Percentiles rank a stretch among this genome's conserved stretches.
phyloP scores from a whole-genome alignment of 805 yeast genomes.

The Candida tammaniensis region DNA sequence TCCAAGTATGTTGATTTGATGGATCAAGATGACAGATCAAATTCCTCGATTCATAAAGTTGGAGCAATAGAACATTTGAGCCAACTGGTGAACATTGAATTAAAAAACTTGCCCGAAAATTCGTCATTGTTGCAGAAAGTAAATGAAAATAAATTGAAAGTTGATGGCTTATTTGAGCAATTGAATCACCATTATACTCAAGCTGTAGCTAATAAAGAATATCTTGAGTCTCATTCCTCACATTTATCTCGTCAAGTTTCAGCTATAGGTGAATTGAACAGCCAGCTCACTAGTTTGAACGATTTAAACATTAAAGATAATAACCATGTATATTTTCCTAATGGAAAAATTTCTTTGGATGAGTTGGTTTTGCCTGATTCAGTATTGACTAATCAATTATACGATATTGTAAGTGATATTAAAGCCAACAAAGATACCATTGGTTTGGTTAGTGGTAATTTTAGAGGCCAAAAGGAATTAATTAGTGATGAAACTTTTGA shows the following conservation, averaged over 20 bases:
- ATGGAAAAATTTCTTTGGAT: slow-evolving; percentile 22
- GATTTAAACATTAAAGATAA: slow-evolving; percentile 20
- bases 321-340: slow-evolving; percentile 16
- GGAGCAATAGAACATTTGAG: neutral
- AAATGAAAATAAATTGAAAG: slow-evolving; percentile 18
- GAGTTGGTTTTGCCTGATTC: slow-evolving; percentile 40
- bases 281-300: slow-evolving; percentile 23
- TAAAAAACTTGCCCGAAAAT: slow-evolving; percentile 15
- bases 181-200: slow-evolving; percentile 32
- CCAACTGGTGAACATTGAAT: slow-evolving; percentile 6
- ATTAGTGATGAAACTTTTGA: slow-evolving; percentile 33
- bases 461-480: slow-evolving; percentile 29
- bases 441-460: slow-evolving; percentile 54
- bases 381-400: slow-evolving; percentile 53
- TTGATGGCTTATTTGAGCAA: slow-evolving; percentile 29
- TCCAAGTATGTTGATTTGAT: slow-evolving; percentile 14
- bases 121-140: slow-evolving; percentile 17
- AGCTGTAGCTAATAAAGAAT: slow-evolving; percentile 33
- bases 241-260: slow-evolving; percentile 27
- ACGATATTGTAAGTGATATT: slow-evolving; percentile 62
- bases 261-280: slow-evolving; percentile 21
- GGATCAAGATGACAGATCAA: slow-evolving; percentile 16
- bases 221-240: slow-evolving; percentile 26
- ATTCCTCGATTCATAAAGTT: neutral
- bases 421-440: slow-evolving; percentile 69